Evolutionary conservation across 2,329 filamentous ascomycete genomes (phyloP), one percentile per base, ranked within the genome.

Genomic region (Aspergillus fischeri): DNA sequence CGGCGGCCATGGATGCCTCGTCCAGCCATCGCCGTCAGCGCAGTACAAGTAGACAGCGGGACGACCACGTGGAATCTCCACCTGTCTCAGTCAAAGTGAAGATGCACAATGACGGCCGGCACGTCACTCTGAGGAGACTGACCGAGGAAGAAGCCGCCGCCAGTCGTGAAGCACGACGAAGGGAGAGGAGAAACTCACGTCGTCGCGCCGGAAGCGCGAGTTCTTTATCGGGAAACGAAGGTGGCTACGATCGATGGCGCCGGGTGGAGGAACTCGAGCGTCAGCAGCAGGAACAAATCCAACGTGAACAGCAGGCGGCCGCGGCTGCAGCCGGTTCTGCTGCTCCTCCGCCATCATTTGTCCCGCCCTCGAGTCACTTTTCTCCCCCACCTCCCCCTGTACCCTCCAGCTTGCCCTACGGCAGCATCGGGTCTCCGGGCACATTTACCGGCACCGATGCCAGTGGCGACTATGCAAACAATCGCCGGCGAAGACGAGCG

Each of bases 1-100:
- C 70, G 27, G 70, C 69, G 28, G 70, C 69, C 24, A 59, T 69
- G 17, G 68, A 64, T 4, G 65, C 64, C n/a, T 64, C 69, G 27
- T 70, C 70, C 6, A 61, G 67, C 42, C 66, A 63, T 49, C 70
- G 67, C 28, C 64, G 70, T 47, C 70, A 70, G 44, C 70, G 69
- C 48, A 66, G 67, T 20, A 68, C 67, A 35, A 64, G 66, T 53
- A 59, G 69, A 59, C 68, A 63, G 41, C 69, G 73, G 44, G 75
- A 78, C 48, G 76, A 77, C 49, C 77, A 78, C 59, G 72, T 80
- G 29, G 77, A 77, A 25, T 84, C 82, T 0, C 83, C 83, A n/a
- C 83, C 84, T 2, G 83, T 86, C 49, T 85, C 81, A 29, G 80
- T 88, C 55, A 86, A 86, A 68, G 80, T 87, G 45, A 85, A 86